These are phyloP conservation scores for Lonicera japonica DNA, from an alignment of 129 eudicot species.

Conservation along the genomic window DNA sequence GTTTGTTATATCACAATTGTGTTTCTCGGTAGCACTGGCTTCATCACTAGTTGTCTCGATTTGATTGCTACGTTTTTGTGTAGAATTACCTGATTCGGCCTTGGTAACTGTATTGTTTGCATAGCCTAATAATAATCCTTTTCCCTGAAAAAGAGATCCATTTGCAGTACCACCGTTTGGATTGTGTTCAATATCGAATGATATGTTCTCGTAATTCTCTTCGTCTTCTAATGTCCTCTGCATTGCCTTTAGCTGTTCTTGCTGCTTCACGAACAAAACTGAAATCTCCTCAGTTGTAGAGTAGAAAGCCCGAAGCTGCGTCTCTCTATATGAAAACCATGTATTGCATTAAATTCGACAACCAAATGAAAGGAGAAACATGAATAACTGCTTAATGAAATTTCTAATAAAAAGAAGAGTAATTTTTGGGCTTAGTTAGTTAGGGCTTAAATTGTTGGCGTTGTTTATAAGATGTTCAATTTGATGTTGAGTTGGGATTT, in stretches of 20 bases:
- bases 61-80: slow-evolving; percentile 29
- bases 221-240: slow-evolving; percentile 91
- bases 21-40: slow-evolving; percentile 75
- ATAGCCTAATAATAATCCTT: slow-evolving; percentile 26
- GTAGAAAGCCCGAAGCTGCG: slow-evolving; percentile 92
- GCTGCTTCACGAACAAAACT: slow-evolving; percentile 73
- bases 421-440: too few relatives aligned
- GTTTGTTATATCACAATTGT: slow-evolving; percentile 57
- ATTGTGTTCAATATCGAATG: slow-evolving; percentile 47
- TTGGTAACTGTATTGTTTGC: slow-evolving; percentile 33
- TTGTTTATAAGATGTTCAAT: too few relatives aligned
- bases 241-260: slow-evolving; percentile 89
- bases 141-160: slow-evolving; percentile 24
- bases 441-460: too few relatives aligned
- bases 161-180: slow-evolving; percentile 18
- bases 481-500: too few relatives aligned
- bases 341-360: background rate
- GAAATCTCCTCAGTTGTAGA: slow-evolving; percentile 94
- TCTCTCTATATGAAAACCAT: slow-evolving; percentile 58
- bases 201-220: slow-evolving; percentile 67
- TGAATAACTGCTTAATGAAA: too few relatives aligned
- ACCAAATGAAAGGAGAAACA: too few relatives aligned
- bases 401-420: too few relatives aligned
- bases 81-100: slow-evolving; percentile 36
- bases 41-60: slow-evolving; percentile 54